These are phyloP conservation scores for Suillus ampliporus DNA, from an alignment of 768 basidiomycete species.

Conservation along the genomic window DNA sequence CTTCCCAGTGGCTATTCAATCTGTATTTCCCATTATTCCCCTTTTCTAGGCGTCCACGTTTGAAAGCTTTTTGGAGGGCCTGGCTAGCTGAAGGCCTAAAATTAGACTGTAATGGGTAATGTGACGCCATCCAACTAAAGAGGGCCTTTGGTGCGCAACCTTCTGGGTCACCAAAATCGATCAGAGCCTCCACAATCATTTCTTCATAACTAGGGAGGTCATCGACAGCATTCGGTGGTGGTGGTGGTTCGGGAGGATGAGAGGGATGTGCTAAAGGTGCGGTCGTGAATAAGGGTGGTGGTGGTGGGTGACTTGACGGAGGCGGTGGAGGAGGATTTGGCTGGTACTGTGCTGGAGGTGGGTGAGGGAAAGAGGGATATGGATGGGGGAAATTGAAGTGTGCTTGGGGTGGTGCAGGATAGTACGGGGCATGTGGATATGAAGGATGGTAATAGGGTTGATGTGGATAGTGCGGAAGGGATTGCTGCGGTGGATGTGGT, in stretches of 20 bases:
- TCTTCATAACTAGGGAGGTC: conserved; percentile 89
- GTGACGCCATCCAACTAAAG: conserved; percentile 82
- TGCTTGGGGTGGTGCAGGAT: conserved; percentile 50
- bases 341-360: conserved; percentile 36
- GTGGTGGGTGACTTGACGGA: conserved; percentile 35
- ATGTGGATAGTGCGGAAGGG: conserved; percentile 51
- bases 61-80: conserved; percentile 86
- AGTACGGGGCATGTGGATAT: conserved; percentile 74
- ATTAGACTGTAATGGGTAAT: conserved; percentile 86
- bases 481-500: conserved; percentile 20
- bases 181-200: conserved; percentile 85
- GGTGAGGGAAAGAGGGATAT: conserved; percentile 36
- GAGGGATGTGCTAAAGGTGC: conserved; percentile 32
- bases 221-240: conserved; percentile 36
- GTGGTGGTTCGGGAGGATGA: conserved; percentile 22
- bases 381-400: conserved; percentile 46
- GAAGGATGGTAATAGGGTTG: conserved; percentile 62
- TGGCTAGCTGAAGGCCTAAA: conserved; percentile 90
- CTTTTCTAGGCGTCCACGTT: conserved; percentile 82
- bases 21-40: conserved; percentile 74
- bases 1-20: conserved; percentile 79
- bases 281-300: conserved; percentile 24
- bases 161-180: conserved; percentile 68
- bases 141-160: conserved; percentile 84
- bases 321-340: conserved; percentile 37